phyloP scores from a whole-genome alignment of 768 basidiomycete species.

The Saitozyma podzolica region DNA sequence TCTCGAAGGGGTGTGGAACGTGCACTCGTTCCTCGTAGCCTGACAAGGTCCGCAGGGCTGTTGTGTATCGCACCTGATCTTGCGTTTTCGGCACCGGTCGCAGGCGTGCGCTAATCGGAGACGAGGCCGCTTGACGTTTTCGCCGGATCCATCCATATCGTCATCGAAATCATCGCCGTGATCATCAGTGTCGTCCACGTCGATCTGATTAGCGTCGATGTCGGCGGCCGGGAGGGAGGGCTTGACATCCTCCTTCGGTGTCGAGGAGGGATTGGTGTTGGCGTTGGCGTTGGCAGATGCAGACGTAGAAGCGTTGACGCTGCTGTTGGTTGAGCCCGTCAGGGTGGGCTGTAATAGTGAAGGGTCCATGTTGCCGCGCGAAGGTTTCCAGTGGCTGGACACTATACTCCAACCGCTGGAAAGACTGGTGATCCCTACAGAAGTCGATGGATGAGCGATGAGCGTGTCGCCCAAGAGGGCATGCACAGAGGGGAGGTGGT shows the following conservation, averaged over 20 bases:
- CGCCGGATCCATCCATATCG: conserved; percentile 1
- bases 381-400: too few relatives aligned
- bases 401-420: too few relatives aligned
- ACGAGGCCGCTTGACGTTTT: conserved; percentile 41
- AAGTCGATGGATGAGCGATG: too few relatives aligned
- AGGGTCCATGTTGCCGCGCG: not conserved
- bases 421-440: too few relatives aligned
- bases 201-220: not conserved
- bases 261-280: not conserved
- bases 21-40: conserved; percentile 48
- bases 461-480: too few relatives aligned
- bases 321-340: not conserved
- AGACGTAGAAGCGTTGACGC: not conserved
- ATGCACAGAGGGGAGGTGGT: too few relatives aligned
- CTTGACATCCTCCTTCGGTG: not conserved
- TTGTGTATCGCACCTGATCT: conserved; percentile 51
- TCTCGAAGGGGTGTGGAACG: conserved; percentile 52
- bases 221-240: not conserved
- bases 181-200: not conserved
- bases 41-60: conserved; percentile 52
- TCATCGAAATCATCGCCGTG: not conserved
- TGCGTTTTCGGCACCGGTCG: conserved; percentile 42
- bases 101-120: conserved; percentile 47
- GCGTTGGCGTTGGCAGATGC: not conserved
- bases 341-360: not conserved